Evolutionary conservation across 2,329 filamentous ascomycete species (phyloP), one percentile per base, ranked within the genome.

Genomic region (Thelonectria blattea): DNA sequence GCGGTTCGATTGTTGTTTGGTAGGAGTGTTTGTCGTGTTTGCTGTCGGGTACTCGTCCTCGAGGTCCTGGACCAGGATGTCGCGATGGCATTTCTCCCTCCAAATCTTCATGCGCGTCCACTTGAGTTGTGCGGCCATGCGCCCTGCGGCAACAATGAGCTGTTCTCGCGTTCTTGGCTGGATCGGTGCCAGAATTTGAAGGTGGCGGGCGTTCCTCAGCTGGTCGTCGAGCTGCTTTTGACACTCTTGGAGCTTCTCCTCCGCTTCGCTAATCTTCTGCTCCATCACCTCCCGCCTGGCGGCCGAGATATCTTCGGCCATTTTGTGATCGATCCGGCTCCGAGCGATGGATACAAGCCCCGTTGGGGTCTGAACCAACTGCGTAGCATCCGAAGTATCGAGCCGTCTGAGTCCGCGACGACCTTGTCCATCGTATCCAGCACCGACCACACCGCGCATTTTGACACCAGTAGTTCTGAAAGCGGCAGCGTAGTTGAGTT

Each of bases 41-140:
- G 58, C 39, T 12, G 56, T 65, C 34, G 72, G 70, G 30, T 65
- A 62, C 46, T 97, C 93, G 67, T 97, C 92, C 56, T 94, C 90
- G 9, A 98, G 80, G 72, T 99, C 95, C 75, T 93, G 84, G 5
- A 88, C 81, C 18, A 99, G 79, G 61, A 98, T 93, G 69, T 97
- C 94, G 43, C 90, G 88, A 75, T 99, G 93, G 66, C 93, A 97
- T 71, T 88, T 94, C 69, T 94, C 85, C 55, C 89, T 91, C 92
- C 93, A 97, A 18, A 97, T 95, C 66, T 97, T 92, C 73, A 96
- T 90, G 62, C 94, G 85, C n/a, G 90, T 88, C 94, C 94, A 97
- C 74, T 95, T 96, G 61, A 99, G 79, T 73, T 94, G 93, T 3
- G 92, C 92, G 57, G 93, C 88, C 77, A 96, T 89, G 8, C 90